These are phyloP conservation scores for Neonectria neomacrospora DNA, from an alignment of 2,329 filamentous ascomycete genomes.

Conservation along the genomic window DNA sequence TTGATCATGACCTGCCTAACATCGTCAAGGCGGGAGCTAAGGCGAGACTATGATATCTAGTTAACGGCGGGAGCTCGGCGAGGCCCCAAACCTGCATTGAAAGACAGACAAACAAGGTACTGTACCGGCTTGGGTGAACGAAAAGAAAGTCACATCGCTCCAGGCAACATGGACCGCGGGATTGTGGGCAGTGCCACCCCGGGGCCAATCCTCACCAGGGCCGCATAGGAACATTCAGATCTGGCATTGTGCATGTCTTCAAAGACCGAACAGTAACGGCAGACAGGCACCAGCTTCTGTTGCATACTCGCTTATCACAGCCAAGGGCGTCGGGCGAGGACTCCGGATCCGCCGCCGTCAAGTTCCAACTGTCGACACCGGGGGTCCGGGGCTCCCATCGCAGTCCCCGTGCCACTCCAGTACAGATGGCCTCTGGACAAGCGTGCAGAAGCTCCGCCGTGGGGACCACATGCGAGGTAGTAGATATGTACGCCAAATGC, in stretches of 20 bases:
- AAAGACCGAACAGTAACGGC: constrained; percentile 18
- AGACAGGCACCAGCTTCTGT: constrained; percentile 19
- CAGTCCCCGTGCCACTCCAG: constrained; percentile 33
- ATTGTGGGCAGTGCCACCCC: constrained; percentile 15
- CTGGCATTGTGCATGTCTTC: constrained; percentile 29
- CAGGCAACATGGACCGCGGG: constrained; percentile 16
- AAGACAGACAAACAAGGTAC: neutral
- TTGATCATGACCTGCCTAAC: constrained; percentile 16
- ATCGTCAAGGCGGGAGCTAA: constrained; percentile 30
- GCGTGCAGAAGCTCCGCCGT: constrained; percentile 34
- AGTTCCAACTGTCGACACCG: constrained; percentile 19
- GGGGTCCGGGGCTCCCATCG: constrained; percentile 31
- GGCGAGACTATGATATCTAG: constrained; percentile 16
- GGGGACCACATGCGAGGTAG: constrained; percentile 33
- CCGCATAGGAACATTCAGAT: constrained; percentile 22
- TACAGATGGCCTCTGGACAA: constrained; percentile 26
- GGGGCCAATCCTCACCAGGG: constrained; percentile 13
- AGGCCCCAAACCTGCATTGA: constrained; percentile 8
- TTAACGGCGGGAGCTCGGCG: constrained; percentile 16
- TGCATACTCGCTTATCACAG: constrained; percentile 37
- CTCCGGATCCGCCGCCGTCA: constrained; percentile 17
- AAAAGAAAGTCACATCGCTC: constrained; percentile 23
- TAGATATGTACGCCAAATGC: constrained; percentile 33
- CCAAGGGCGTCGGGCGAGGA: constrained; percentile 12
- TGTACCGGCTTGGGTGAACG: neutral